These are phyloP conservation scores for Anisogramma anomala DNA, from an alignment of 2,329 filamentous ascomycete species.

Conservation along the genomic window DNA sequence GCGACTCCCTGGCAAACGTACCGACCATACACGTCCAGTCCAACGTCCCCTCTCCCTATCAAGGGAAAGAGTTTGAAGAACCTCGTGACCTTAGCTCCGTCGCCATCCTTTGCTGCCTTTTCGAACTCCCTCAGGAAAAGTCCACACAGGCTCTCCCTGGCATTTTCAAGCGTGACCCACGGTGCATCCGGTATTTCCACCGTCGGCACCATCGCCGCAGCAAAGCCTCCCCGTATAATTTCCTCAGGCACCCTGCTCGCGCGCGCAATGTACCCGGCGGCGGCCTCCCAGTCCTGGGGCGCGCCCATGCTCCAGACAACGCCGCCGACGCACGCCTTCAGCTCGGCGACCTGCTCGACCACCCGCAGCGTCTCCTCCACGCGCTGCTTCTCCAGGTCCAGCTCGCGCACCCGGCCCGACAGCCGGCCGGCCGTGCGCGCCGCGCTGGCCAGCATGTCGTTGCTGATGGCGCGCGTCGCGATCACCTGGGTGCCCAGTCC, in stretches of 20 bases:
- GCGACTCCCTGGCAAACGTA: conserved; percentile 96
- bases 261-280: conserved; percentile 76
- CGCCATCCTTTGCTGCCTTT: conserved; percentile 74
- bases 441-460: conserved; percentile 80
- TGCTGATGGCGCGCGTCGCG: conserved; percentile 70
- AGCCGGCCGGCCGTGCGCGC: conserved; percentile 77
- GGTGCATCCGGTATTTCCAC: conserved; percentile 91
- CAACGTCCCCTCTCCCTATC: conserved; percentile 78
- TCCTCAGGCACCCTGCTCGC: conserved; percentile 69
- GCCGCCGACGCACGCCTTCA: conserved; percentile 91
- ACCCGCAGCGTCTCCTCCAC: conserved; percentile 85
- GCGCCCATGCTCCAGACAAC: conserved; percentile 95
- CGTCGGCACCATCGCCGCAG: conserved; percentile 83
- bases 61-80: conserved; percentile 98
- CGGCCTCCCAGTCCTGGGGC: conserved; percentile 96
- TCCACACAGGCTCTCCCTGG: conserved; percentile 78
- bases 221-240: conserved; percentile 76
- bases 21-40: conserved; percentile 84
- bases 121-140: conserved; percentile 93
- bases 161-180: conserved; percentile 72
- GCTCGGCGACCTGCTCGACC: conserved; percentile 90
- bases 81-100: conserved; percentile 78
- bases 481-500: conserved; percentile 79
- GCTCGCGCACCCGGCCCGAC: conserved; percentile 71
- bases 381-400: conserved; percentile 83